Base-by-base conservation (phyloP, 176 grass and related monocot genomes). In the Metroxylon sagu region DNA sequence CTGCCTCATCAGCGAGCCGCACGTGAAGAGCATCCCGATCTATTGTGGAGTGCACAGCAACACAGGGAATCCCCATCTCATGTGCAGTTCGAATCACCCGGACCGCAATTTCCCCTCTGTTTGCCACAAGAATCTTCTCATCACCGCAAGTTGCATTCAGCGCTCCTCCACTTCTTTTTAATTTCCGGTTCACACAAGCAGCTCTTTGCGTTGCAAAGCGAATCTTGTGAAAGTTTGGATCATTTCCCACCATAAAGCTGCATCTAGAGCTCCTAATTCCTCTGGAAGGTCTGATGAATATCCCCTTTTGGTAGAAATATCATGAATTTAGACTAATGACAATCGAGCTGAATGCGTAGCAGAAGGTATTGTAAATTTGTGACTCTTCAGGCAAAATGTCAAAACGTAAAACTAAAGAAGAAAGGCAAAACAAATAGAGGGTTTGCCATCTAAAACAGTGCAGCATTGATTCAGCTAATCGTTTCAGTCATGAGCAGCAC, bases 41-140 rank as follows among this genome's bases (percentile, higher is more conserved):
- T 56, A 82, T 82, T 66, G 79, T 82, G 4, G 79, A 82, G 55
- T 82, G 65, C 49, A 82, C 79, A 25, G 73, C 79, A 26, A 76
- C 79, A 67, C 79, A 82, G 3, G 65, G 60, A 17, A 82, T 82
- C 2, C 79, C 79, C 79, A 82, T 82, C 54, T 82, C 79, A 50
- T 82, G 72, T 55, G 79, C 79, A 39, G 79, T 82, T 59, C 73
- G 79, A 43, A 82, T 82, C 66, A 82, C 79, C n/a, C 73, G 74
- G 49, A 82, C 79, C 6, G 79, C 73, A 48, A 82, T 82, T 70
- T 82, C 78, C 50, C 78, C 78, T 65, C 78, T 74, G 55, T 82
- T 82, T 25, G 79, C 79, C 23, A 82, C 54, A 5, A 82, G 73
- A 29, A 82, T 82, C 73, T 82, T 82, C 61, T 68, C 68, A 72